Percentiles rank a stretch among this genome's conserved stretches.
Evolutionary conservation across 2,329 filamentous ascomycete genomes (phyloP).

Genomic region (Ciborinia camelliae): DNA sequence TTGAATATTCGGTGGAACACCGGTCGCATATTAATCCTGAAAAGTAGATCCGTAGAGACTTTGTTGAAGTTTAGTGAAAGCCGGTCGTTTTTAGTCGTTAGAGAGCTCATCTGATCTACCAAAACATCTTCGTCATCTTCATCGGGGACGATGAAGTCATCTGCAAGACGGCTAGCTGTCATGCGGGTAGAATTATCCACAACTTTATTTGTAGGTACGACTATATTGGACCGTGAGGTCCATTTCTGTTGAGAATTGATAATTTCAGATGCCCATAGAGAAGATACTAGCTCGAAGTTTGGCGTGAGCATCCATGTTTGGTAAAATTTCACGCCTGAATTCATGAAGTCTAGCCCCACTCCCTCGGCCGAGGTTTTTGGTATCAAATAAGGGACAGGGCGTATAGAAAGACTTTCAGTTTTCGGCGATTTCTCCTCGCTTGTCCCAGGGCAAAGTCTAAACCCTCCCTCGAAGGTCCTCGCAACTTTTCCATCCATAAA

Average conservation of each 20-base stretch:
- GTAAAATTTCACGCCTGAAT: conserved; percentile 44
- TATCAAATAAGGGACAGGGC: not conserved
- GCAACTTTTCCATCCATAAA: conserved; percentile 16
- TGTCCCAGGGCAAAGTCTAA: conserved; percentile 21
- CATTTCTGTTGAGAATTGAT: not conserved
- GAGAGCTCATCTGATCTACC: not conserved
- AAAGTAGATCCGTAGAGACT: conserved; percentile 1
- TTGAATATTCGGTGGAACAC: conserved; percentile 15
- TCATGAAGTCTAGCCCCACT: conserved; percentile 33
- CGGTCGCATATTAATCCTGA: conserved; percentile 14
- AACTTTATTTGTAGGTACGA: conserved; percentile 21
- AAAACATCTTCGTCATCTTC: conserved; percentile 10
- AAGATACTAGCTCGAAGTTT: conserved; percentile 45
- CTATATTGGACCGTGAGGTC: conserved; percentile 9
- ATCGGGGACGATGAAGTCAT: conserved; percentile 35
- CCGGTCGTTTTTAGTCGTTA: not conserved
- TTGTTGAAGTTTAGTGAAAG: not conserved
- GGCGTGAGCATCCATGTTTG: conserved; percentile 45
- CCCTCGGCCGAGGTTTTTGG: conserved; percentile 7
- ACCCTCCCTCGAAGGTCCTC: conserved; percentile 26
- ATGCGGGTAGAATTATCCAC: conserved; percentile 14
- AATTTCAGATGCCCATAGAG: conserved; percentile 34
- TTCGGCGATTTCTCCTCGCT: not conserved
- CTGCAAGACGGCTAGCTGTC: conserved; percentile 18
- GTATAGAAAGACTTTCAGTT: not conserved